Evolutionary conservation across 2,329 filamentous ascomycete genomes (phyloP), one percentile per base, ranked within the genome.

Genomic region (Metarhizium rileyi): DNA sequence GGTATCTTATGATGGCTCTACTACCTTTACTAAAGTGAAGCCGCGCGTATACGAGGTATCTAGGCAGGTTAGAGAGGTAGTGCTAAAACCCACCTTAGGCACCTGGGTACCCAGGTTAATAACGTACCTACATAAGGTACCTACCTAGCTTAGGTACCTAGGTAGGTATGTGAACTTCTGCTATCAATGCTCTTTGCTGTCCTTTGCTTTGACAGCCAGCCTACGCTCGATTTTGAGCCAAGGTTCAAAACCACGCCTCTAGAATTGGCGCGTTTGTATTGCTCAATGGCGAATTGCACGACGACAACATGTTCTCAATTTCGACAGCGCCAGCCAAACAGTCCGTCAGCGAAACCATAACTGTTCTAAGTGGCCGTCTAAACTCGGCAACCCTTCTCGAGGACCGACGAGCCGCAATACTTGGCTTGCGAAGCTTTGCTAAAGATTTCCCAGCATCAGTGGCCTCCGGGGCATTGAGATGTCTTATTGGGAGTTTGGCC

Each of bases 371-470:
- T 68, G 84, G 84, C 61, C 87, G 93, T 50, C 80, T 98, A 36
- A 82, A 84, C 63, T 95, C 87, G 57, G 89, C 90, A 42, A 96
- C 90, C 1, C 77, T 98, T 16, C 80, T 98, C 38, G 93, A 98
- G 70, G 94, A 98, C 67, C 85, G 94, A 48, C 84, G 93, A 54
- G 90, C 89, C 50, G 90, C 93, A 43, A 95, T 98, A 44, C 79
- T 95, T 27, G 93, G 93, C 18, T 75, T 98, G 35, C 81, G 94
- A 59, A 96, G 90, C 70, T 97, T 98, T 66, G 89, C 93, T 40
- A 97, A 97, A 69, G 84, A 94, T 53, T 97, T 91, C 60, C 94
- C 93, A 35, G 94, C 94, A 14, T 95, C 90, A 7, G 93, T 98
- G 33, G 89, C 94, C 2, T 96, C 90, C 4, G 90, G 90, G 36